Evolutionary conservation across 257 asterid genomes (phyloP).

Genomic region (Scutellaria baicalensis): DNA sequence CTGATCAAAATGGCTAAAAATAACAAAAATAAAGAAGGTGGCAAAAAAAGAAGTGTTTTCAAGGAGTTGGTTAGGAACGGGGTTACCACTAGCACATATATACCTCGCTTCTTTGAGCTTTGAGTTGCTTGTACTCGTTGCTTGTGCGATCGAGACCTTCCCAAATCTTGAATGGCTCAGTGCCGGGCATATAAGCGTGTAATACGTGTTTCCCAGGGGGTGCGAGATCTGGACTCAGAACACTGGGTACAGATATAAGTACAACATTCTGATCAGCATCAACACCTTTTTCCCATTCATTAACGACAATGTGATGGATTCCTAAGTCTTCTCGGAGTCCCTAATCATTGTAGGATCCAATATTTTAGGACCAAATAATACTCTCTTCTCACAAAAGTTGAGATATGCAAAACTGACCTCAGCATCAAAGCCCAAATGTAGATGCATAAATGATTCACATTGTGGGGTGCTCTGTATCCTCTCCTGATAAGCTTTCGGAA

Average conservation of each 20-base stretch:
- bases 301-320: constrained; percentile 91
- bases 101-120: constrained; percentile 86
- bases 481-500: constrained; percentile 62
- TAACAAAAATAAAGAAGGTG: background rate
- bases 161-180: constrained; percentile 87
- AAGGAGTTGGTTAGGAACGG: no score
- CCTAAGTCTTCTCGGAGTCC: constrained; percentile 73
- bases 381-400: no score
- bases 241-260: constrained; percentile 80
- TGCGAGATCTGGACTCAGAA: constrained; percentile 74
- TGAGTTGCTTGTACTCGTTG: constrained; percentile 81
- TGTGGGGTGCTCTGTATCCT: constrained; percentile 63
- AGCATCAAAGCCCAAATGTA: constrained; percentile 89
- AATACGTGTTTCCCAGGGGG: constrained; percentile 87
- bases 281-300: constrained; percentile 91
- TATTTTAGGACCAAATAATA: background rate
- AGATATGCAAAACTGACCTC: constrained; percentile 34
- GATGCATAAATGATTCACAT: constrained; percentile 96
- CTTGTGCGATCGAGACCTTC: constrained; percentile 85
- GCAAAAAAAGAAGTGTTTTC: no score
- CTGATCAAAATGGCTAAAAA: no score
- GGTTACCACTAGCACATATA: background rate
- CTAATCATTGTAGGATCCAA: constrained; percentile 26
- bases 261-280: constrained; percentile 96
- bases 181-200: constrained; percentile 93